phyloP scores from a whole-genome alignment of 2,329 filamentous ascomycete species.

The Teratosphaeria zuluensis region DNA sequence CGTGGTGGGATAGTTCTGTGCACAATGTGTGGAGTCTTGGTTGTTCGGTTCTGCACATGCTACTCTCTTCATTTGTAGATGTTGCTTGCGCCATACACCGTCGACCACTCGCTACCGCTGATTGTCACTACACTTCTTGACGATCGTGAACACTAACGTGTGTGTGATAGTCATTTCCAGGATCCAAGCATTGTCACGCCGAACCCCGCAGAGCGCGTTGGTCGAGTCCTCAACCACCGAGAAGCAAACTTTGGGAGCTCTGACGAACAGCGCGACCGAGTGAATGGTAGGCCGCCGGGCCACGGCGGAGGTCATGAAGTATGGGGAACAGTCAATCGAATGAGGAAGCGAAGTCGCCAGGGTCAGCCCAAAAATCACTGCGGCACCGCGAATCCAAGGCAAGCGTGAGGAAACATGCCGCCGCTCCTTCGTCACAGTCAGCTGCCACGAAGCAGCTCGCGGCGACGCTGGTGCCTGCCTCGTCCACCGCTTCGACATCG shows the following conservation, averaged over 20 bases:
- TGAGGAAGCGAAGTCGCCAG: conserved; percentile 1
- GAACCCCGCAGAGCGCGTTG: not conserved
- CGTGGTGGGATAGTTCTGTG: not conserved
- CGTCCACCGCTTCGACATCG: conserved; percentile 9
- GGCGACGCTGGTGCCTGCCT: conserved; percentile 9
- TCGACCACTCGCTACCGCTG: not conserved
- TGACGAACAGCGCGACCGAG: not conserved
- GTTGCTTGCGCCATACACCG: not conserved
- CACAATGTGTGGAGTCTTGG: not conserved
- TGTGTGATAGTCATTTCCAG: not conserved
- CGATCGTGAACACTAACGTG: not conserved
- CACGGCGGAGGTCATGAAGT: not conserved
- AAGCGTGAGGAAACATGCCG: not conserved
- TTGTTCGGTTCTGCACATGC: not conserved
- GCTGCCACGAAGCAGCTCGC: conserved; percentile 6
- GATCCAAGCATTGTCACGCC: not conserved
- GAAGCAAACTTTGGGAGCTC: not conserved
- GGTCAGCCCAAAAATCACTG: not conserved
- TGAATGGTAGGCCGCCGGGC: not conserved
- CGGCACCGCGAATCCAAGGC: conserved; percentile 3
- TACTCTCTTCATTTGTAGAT: not conserved
- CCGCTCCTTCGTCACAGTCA: conserved; percentile 5
- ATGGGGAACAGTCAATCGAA: conserved; percentile 9
- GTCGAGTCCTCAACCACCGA: not conserved
- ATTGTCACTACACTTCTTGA: not conserved